Evolutionary conservation across 805 yeast genomes (phyloP).

Genomic region (Yarrowia sp.): DNA sequence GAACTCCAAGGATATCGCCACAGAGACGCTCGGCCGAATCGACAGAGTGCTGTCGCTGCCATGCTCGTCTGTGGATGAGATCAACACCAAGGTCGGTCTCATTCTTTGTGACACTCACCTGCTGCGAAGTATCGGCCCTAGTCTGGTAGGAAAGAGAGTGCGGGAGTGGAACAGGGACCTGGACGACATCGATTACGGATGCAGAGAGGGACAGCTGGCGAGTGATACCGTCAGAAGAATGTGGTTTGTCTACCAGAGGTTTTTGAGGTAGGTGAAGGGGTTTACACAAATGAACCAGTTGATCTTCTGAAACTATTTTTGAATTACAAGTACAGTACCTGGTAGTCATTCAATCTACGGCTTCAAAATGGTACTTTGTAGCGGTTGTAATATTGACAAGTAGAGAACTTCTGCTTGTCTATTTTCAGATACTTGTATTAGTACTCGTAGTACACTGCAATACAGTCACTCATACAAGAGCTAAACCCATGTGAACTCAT

Average conservation of each 20-base stretch:
- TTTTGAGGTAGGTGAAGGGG: neutral
- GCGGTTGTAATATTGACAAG: too few relatives aligned
- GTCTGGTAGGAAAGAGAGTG: conserved; percentile 56
- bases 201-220: conserved; percentile 5
- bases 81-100: conserved; percentile 59
- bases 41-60: conserved; percentile 58
- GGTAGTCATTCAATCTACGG: too few relatives aligned
- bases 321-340: too few relatives aligned
- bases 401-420: too few relatives aligned
- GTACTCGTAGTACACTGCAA: too few relatives aligned
- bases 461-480: too few relatives aligned
- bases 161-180: conserved; percentile 70
- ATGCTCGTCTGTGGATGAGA: conserved; percentile 46
- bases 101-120: conserved; percentile 70
- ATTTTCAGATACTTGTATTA: too few relatives aligned
- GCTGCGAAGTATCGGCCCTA: conserved; percentile 58
- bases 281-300: too few relatives aligned
- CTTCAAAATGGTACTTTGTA: too few relatives aligned
- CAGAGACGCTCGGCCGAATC: conserved; percentile 61
- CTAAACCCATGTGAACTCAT: too few relatives aligned
- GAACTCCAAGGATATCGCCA: conserved; percentile 47
- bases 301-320: too few relatives aligned
- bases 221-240: conserved; percentile 61
- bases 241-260: conserved; percentile 63
- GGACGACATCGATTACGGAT: conserved; percentile 48